Conservation (phyloP, 1,284 basidiomycete genomes). For the Apiotrichum montevideense region DNA sequence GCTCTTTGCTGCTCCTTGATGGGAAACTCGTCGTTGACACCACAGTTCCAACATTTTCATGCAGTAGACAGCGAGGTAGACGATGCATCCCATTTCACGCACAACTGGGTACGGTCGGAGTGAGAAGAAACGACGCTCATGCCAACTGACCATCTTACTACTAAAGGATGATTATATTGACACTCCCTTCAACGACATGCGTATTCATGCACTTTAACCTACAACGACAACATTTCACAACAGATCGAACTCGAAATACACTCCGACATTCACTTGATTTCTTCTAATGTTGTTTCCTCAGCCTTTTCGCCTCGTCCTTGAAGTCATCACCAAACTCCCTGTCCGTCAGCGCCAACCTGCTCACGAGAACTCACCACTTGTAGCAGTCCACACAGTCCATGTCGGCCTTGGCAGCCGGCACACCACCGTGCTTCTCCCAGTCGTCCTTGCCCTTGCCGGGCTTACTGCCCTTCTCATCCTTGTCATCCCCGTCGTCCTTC, state of each 20-base stretch:
- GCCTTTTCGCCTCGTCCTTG: conserved; percentile 13
- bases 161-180: too few species aligned
- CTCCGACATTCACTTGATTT: too few species aligned
- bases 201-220: too few species aligned
- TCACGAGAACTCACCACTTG: conserved; percentile 39
- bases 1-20: too few species aligned
- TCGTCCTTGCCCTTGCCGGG: conserved; percentile 9
- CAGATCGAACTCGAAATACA: too few species aligned
- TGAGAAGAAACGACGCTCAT: too few species aligned
- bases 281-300: too few species aligned
- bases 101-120: not conserved
- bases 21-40: not conserved
- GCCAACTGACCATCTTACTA: too few species aligned
- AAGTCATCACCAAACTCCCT: conserved; percentile 35
- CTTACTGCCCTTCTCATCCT: conserved; percentile 51
- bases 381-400: conserved; percentile 46
- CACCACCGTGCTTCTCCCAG: conserved; percentile 45
- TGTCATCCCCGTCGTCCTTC: conserved; percentile 19
- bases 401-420: conserved; percentile 40
- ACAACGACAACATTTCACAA: too few species aligned
- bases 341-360: not conserved
- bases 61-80: not conserved
- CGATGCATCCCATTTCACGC: not conserved
- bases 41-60: not conserved
- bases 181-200: too few species aligned